Evolutionary conservation across 371 early-diverging fungal genomes (phyloP), one percentile per base, ranked within the genome.

Genomic region (Mucor saturninus): DNA sequence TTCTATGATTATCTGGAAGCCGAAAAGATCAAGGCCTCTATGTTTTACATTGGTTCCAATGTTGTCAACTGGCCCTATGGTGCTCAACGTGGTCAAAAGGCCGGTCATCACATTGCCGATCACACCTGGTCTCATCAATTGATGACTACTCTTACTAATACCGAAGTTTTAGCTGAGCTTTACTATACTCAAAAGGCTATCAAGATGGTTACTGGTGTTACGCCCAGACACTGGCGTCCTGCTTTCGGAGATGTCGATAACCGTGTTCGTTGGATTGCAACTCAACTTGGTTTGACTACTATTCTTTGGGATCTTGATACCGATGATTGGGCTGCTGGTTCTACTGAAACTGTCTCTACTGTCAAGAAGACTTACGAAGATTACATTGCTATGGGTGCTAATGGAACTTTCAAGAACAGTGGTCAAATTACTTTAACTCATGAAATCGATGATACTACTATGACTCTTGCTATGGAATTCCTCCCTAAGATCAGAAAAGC

Each of bases 71-170:
- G 79, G 82, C 79, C 79, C 42, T 77, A 77, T 52, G 77, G 79
- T 79, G 76, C 79, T 61, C 73, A 72, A 64, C 82, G 79, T 64
- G 81, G 85, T 68, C 65, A 74, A 51, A 68, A 72, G 59, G 76
- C 79, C 57, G 90, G 89, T 39, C 90, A 91, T 58, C 86, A 89
- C 14, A 85, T 92, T 69, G 90, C 85, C 14, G 79, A 82, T 40
- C 92, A 91, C 67, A 87, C 91, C 15, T 91, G 89, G 90, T 74
- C 81, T 52, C 93, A 92, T 61, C 72, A 76, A 46, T 77, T 84
- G 49, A 76, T 87, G 68, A 90, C 90, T 39, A 77, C 87, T 15
- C 71, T 89, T 68, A 81, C 83, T 38, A 89, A 89, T 64, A 80
- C 83, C 37, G 84, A 89, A 67, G 83, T 91, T 51, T 78, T 92